Conservation (phyloP, 2,329 filamentous ascomycete genomes). For the Colletotrichum aenigma region DNA sequence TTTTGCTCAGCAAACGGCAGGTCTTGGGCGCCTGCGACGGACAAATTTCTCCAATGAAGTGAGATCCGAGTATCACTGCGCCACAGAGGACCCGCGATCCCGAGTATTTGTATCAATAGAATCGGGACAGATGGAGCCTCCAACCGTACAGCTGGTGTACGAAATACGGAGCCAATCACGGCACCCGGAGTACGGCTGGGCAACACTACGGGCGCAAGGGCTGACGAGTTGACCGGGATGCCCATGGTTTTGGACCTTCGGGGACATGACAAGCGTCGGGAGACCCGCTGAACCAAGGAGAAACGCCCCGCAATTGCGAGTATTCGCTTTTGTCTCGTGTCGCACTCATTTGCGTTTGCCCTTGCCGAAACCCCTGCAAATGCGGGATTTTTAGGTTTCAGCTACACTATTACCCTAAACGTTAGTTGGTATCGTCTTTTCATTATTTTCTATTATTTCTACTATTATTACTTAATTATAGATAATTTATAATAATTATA, state of each 20-base stretch:
- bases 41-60: background rate
- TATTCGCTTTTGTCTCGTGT: constrained; percentile 4
- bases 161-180: background rate
- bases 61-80: constrained; percentile 1
- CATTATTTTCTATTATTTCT: too few relatives aligned
- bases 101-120: background rate
- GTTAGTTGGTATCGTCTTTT: too few relatives aligned
- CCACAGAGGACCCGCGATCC: background rate
- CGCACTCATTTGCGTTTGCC: too few relatives aligned
- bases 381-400: too few relatives aligned
- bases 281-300: background rate
- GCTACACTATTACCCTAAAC: too few relatives aligned
- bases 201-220: background rate
- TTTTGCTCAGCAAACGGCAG: background rate
- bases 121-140: background rate
- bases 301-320: background rate
- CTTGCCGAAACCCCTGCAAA: too few relatives aligned
- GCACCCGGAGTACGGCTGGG: background rate
- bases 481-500: too few relatives aligned
- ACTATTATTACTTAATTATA: too few relatives aligned
- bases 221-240: background rate
- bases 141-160: background rate
- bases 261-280: background rate
- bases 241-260: background rate
- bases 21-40: background rate